A percentile compares a stretch with the other conserved stretches of the same genome.
These are phyloP conservation scores for Fusarium chaquense DNA, from an alignment of 2,329 filamentous ascomycete species.

Conservation along the genomic window DNA sequence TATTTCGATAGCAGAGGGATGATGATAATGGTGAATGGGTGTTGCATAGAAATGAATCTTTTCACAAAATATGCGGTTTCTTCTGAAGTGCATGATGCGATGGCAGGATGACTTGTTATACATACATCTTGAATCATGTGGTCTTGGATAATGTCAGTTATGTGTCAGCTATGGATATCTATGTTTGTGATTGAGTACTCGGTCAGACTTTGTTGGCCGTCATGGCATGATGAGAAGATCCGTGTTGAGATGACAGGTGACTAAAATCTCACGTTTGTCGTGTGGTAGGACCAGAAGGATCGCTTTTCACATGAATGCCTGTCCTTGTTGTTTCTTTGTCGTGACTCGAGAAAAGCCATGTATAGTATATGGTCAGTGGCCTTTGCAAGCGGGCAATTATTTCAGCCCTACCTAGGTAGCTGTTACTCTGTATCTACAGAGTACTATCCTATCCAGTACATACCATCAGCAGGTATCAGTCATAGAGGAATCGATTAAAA, in stretches of 20 bases:
- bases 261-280: slow-evolving; percentile 23
- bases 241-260: slow-evolving; percentile 9
- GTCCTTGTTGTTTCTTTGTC: neutral
- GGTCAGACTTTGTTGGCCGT: neutral
- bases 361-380: neutral
- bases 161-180: slow-evolving; percentile 6
- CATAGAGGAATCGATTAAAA: neutral
- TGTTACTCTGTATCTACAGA: neutral
- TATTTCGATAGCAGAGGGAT: slow-evolving; percentile 37
- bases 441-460: neutral
- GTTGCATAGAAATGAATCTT: slow-evolving; percentile 12
- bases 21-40: slow-evolving; percentile 27
- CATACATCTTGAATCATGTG: neutral
- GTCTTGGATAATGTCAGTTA: neutral
- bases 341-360: neutral
- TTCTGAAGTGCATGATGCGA: slow-evolving; percentile 4
- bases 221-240: slow-evolving; percentile 3
- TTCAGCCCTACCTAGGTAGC: slow-evolving; percentile 19
- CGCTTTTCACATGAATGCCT: neutral
- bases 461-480: neutral
- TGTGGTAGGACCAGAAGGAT: slow-evolving; percentile 5
- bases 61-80: neutral
- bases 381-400: slow-evolving; percentile 48
- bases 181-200: slow-evolving; percentile 15
- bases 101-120: slow-evolving; percentile 1